A percentile compares a stretch with the other conserved stretches of the same genome.
Evolutionary conservation across 306 rosid genomes (phyloP).

Genomic region (Leucaena leucocephala): DNA sequence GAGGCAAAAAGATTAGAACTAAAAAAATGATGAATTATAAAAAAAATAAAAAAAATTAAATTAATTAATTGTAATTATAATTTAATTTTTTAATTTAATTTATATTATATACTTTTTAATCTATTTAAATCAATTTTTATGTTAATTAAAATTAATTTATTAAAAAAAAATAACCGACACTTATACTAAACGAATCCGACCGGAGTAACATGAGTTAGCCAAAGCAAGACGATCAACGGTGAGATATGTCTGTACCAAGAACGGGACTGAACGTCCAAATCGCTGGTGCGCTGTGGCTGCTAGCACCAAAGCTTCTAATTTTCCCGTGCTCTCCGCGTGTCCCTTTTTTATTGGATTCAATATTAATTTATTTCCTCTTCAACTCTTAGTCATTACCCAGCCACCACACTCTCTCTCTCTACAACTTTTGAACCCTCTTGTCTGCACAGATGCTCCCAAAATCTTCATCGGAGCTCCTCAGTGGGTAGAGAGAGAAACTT

Average conservation of each 20-base stretch:
- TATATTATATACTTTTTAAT: too few relatives aligned
- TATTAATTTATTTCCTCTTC: not conserved
- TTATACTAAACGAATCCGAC: too few relatives aligned
- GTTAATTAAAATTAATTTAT: too few relatives aligned
- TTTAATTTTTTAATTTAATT: too few relatives aligned
- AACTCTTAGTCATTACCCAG: not conserved
- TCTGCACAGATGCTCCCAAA: constrained; percentile 52
- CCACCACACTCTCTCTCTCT: constrained; percentile 19
- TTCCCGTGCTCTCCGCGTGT: constrained; percentile 51
- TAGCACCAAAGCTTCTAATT: not conserved
- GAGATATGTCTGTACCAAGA: constrained; percentile 30
- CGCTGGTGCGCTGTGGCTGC: constrained; percentile 35
- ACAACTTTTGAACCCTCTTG: constrained; percentile 25
- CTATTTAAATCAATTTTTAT: too few relatives aligned
- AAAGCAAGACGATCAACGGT: not conserved
- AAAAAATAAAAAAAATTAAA: too few relatives aligned
- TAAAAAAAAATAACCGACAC: too few relatives aligned
- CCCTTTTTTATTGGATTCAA: not conserved
- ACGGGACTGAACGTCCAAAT: constrained; percentile 59
- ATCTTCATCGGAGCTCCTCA: constrained; percentile 33
- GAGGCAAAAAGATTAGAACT: too few relatives aligned
- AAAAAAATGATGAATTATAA: too few relatives aligned
- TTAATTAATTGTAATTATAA: too few relatives aligned
- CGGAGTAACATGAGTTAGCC: too few relatives aligned
- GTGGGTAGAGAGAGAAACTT: constrained; percentile 38